Conservation (phyloP, 2,329 filamentous ascomycete species). For the Remersonia thermophila region DNA sequence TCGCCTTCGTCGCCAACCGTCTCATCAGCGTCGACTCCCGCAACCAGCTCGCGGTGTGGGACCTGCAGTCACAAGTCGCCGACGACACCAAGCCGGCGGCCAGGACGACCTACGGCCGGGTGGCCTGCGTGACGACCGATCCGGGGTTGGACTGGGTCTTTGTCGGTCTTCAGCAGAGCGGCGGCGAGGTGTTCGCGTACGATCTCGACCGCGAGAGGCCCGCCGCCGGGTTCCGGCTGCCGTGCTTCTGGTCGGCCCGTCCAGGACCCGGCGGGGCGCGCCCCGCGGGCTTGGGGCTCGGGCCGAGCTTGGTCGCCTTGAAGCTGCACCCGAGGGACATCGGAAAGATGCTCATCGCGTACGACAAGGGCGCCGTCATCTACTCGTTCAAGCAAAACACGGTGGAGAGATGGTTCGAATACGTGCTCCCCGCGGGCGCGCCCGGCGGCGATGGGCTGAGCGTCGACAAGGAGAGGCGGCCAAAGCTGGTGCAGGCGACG, state of each 20-base stretch:
- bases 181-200: constrained; percentile 81
- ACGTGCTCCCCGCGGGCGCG: constrained; percentile 68
- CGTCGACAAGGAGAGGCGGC: constrained; percentile 51
- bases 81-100: constrained; percentile 54
- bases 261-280: constrained; percentile 37
- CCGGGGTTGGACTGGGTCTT: constrained; percentile 90
- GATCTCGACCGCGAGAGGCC: constrained; percentile 74
- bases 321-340: constrained; percentile 86
- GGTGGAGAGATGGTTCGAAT: constrained; percentile 67
- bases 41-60: constrained; percentile 77
- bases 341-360: constrained; percentile 83
- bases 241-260: constrained; percentile 72
- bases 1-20: constrained; percentile 80
- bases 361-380: constrained; percentile 72
- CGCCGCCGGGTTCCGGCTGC: constrained; percentile 58
- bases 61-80: constrained; percentile 33
- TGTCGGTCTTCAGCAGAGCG: constrained; percentile 68
- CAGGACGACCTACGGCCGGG: constrained; percentile 64
- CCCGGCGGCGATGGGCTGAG: constrained; percentile 64
- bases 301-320: constrained; percentile 45
- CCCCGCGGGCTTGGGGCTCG: constrained; percentile 22
- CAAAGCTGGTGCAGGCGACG: constrained; percentile 66
- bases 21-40: constrained; percentile 74
- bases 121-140: constrained; percentile 65
- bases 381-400: constrained; percentile 93